phyloP scores from a whole-genome alignment of 2,329 filamentous ascomycete species.

The Dactylonectria macrodidyma region DNA sequence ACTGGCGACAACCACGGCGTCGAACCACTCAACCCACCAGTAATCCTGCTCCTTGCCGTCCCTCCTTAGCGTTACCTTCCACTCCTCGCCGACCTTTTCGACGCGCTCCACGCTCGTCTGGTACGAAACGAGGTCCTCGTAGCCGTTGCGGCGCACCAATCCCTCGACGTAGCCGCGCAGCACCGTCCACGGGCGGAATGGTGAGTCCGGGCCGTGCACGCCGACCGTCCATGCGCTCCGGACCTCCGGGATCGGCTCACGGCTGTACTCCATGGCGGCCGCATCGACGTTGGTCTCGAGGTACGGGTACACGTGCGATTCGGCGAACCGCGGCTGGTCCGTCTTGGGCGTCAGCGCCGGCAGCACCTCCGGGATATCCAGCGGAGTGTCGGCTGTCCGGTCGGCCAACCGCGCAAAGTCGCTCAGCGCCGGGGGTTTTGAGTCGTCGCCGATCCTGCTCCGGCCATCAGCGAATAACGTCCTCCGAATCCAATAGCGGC shows the following conservation, averaged over 20 bases:
- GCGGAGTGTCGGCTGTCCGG: conserved; percentile 64
- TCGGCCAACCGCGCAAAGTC: conserved; percentile 62
- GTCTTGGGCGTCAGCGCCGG: conserved; percentile 62
- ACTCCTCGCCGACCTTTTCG: conserved; percentile 64
- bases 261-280: conserved; percentile 71
- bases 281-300: conserved; percentile 75
- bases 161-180: conserved; percentile 69
- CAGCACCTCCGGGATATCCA: conserved; percentile 61
- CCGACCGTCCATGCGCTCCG: conserved; percentile 47
- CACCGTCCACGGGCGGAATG: conserved; percentile 73
- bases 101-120: conserved; percentile 73
- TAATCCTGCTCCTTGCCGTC: conserved; percentile 60
- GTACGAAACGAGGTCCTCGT: conserved; percentile 66
- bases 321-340: conserved; percentile 64
- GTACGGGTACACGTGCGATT: conserved; percentile 73
- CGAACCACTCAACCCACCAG: conserved; percentile 75
- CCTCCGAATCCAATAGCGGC: background rate
- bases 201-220: conserved; percentile 68
- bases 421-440: conserved; percentile 57
- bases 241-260: conserved; percentile 66
- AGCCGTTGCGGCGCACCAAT: conserved; percentile 66
- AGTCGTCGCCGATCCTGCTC: conserved; percentile 59
- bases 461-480: conserved; percentile 7
- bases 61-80: conserved; percentile 64
- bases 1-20: conserved; percentile 72